Evolutionary conservation across 768 basidiomycete species (phyloP).

Genomic region (Xerocomellus chrysenteron): DNA sequence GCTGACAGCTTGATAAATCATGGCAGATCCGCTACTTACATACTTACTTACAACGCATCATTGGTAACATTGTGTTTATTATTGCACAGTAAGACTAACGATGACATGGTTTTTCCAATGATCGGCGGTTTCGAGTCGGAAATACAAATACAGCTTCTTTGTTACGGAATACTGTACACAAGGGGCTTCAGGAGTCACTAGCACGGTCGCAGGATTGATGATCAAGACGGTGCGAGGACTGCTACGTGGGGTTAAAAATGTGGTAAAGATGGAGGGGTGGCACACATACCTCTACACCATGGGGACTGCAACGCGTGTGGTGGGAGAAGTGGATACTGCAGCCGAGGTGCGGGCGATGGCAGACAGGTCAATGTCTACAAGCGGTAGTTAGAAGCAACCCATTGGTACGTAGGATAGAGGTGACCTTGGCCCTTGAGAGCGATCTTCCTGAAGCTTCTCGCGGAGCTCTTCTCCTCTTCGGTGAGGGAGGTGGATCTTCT

Average conservation of each 20-base stretch:
- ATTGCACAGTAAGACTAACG: slow-evolving; percentile 2
- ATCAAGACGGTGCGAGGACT: not conserved
- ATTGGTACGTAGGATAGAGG: not conserved
- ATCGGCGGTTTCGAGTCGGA: not conserved
- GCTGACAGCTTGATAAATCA: not conserved
- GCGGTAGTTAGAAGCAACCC: not conserved
- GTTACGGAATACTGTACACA: slow-evolving; percentile 10
- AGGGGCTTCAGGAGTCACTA: not conserved
- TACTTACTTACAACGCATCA: too few species aligned
- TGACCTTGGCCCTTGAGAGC: slow-evolving; percentile 62
- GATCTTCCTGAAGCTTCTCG: slow-evolving; percentile 68
- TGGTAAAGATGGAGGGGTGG: not conserved
- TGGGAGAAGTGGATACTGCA: slow-evolving; percentile 55
- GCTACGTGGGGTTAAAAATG: not conserved
- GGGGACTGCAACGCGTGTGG: slow-evolving; percentile 12
- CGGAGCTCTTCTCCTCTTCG: slow-evolving; percentile 65
- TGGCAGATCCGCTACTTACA: too few species aligned
- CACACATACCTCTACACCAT: slow-evolving; percentile 21
- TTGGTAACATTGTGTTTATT: slow-evolving; percentile 3
- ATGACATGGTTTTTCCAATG: not conserved
- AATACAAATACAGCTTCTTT: slow-evolving; percentile 23
- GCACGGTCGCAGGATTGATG: not conserved
- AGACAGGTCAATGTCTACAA: slow-evolving; percentile 55
- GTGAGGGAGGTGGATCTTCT: slow-evolving; percentile 46
- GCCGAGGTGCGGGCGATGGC: slow-evolving; percentile 83